These are phyloP conservation scores for Porphyra umbilicalis DNA, from an alignment of 31 red algal species.

Conservation along the genomic window DNA sequence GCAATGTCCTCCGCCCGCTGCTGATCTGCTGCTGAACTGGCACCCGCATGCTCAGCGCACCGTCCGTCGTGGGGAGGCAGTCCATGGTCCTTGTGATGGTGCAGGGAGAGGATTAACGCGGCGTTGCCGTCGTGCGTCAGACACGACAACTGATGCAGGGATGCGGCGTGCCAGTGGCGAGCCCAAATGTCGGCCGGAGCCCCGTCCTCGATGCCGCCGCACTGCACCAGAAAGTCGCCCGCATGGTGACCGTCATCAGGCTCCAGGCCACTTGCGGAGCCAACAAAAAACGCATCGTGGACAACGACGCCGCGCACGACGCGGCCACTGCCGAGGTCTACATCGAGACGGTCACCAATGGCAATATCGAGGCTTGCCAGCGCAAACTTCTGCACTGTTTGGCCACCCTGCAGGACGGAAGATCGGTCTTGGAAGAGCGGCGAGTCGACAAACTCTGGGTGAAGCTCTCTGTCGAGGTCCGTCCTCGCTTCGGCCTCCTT, in stretches of 20 bases:
- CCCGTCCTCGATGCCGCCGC: not conserved
- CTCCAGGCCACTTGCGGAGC: not conserved
- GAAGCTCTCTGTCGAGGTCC: not conserved
- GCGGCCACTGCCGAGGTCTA: not conserved
- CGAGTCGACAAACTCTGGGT: not conserved
- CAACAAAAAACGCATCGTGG: not conserved
- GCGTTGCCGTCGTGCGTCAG: no score
- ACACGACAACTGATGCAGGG: not conserved
- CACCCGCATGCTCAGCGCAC: no score
- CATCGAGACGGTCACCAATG: not conserved
- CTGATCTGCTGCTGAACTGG: no score
- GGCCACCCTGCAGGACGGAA: not conserved
- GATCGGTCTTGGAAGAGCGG: not conserved
- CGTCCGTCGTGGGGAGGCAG: no score
- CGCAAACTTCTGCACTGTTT: not conserved
- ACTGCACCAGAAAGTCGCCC: not conserved
- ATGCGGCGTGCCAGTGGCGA: not conserved
- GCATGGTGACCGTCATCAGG: not conserved
- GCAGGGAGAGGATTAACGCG: no score
- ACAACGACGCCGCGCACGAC: not conserved
- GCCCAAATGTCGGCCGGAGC: no score
- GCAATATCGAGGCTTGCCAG: not conserved
- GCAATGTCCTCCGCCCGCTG: no score
- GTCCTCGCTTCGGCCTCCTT: not conserved
- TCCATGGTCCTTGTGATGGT: no score